Evolutionary conservation across 805 yeast genomes (phyloP).

Genomic region (Wickerhamiella kurtzmanii): DNA sequence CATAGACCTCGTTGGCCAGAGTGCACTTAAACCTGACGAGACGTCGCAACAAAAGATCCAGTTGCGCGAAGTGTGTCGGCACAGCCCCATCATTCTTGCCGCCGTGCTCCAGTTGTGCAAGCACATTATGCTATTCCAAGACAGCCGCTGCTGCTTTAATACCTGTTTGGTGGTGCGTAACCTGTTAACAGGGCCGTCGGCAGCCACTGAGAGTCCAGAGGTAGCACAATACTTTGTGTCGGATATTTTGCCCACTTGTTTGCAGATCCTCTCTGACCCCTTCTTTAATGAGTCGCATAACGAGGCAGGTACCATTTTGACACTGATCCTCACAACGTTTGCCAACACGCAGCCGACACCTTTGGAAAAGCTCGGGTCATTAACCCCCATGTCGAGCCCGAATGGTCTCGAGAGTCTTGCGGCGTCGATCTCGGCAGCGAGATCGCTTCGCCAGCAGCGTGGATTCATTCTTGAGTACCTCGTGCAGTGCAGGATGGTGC

Average conservation of each 20-base stretch:
- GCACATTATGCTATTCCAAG: conserved; percentile 69
- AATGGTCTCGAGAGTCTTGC: conserved; percentile 54
- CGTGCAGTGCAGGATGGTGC: conserved; percentile 39
- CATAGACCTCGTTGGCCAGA: conserved; percentile 79
- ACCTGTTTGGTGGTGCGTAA: conserved; percentile 70
- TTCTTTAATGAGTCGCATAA: conserved; percentile 76
- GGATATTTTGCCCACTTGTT: conserved; percentile 54
- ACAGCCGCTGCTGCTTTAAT: conserved; percentile 85
- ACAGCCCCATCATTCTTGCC: conserved; percentile 53
- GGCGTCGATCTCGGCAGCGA: conserved; percentile 43
- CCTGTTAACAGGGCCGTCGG: conserved; percentile 42
- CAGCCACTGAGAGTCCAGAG: conserved; percentile 54
- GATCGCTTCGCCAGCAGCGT: conserved; percentile 66
- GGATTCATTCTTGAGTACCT: conserved; percentile 65
- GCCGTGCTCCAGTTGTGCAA: conserved; percentile 64
- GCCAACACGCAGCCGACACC: conserved; percentile 34
- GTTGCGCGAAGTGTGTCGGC: conserved; percentile 54
- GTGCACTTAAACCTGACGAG: conserved; percentile 33
- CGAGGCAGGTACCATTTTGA: conserved; percentile 83
- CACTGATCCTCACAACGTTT: conserved; percentile 62
- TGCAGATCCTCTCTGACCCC: conserved; percentile 55
- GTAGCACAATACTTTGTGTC: conserved; percentile 60
- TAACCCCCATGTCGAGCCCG: conserved; percentile 37
- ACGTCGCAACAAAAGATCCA: conserved; percentile 32
- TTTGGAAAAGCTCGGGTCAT: conserved; percentile 24